Percentiles rank a stretch among this genome's conserved stretches.
phyloP scores from a whole-genome alignment of 2,329 filamentous ascomycete species.

The Seiridium cupressi region DNA sequence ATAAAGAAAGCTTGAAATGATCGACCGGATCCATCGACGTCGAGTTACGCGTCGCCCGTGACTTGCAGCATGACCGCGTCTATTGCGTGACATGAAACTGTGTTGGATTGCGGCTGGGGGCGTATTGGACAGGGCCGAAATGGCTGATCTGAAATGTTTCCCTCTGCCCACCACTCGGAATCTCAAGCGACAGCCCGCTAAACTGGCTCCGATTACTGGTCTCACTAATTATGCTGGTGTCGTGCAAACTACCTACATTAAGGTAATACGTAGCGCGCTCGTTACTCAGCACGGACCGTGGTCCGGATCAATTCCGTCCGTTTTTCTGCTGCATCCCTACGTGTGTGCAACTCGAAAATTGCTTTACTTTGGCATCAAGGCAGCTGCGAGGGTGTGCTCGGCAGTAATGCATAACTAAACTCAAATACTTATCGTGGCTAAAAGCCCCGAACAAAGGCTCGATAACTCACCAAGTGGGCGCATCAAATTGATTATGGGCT shows the following conservation, averaged over 20 bases:
- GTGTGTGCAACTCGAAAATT: too few species aligned
- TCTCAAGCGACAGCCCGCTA: not conserved
- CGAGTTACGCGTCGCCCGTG: not conserved
- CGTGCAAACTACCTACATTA: too few species aligned
- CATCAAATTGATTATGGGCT: constrained; percentile 2
- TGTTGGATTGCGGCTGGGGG: not conserved
- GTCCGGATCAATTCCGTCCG: too few species aligned
- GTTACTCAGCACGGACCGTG: too few species aligned
- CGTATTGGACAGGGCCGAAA: too few species aligned
- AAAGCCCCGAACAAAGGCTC: not conserved
- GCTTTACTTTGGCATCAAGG: too few species aligned
- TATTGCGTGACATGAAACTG: not conserved
- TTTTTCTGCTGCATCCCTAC: too few species aligned
- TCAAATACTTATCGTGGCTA: too few species aligned
- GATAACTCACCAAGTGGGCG: not conserved
- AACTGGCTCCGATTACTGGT: not conserved
- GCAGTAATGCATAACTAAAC: too few species aligned
- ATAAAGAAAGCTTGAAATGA: not conserved
- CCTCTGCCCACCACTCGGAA: not conserved
- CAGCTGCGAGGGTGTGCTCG: too few species aligned
- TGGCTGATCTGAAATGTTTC: not conserved
- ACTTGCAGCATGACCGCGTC: not conserved
- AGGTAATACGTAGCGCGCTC: too few species aligned
- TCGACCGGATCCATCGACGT: not conserved
- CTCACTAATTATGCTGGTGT: not conserved